phyloP scores from a whole-genome alignment of 2,329 filamentous ascomycete genomes.

The Aspergillus uvarum region DNA sequence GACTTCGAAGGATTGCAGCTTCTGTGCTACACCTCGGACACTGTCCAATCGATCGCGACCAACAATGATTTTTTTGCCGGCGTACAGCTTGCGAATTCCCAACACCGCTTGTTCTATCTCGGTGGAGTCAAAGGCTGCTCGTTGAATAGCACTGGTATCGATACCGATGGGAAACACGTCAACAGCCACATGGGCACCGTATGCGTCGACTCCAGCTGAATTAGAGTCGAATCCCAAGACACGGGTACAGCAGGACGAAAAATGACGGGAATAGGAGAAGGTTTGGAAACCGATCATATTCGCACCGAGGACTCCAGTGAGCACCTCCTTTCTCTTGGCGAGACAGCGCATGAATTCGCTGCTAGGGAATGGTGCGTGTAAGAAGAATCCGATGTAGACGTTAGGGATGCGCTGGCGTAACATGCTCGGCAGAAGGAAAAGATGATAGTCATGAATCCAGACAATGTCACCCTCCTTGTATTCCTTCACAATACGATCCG shows the following conservation, averaged over 20 bases:
- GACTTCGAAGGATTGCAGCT: constrained; percentile 88
- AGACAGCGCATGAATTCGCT: constrained; percentile 92
- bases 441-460: constrained; percentile 90
- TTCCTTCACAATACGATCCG: constrained; percentile 79
- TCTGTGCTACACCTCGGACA: constrained; percentile 90
- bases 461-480: constrained; percentile 94
- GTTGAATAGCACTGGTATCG: constrained; percentile 76
- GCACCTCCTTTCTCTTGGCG: constrained; percentile 80
- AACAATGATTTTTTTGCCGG: constrained; percentile 92
- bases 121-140: constrained; percentile 68
- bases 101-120: constrained; percentile 70
- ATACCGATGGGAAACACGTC: constrained; percentile 95
- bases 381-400: constrained; percentile 91
- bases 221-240: constrained; percentile 89
- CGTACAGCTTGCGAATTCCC: constrained; percentile 73
- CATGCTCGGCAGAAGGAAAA: constrained; percentile 85
- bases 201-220: constrained; percentile 79
- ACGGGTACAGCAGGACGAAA: constrained; percentile 88
- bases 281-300: constrained; percentile 96
- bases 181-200: constrained; percentile 83
- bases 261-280: constrained; percentile 91
- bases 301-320: constrained; percentile 84
- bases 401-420: constrained; percentile 81
- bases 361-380: constrained; percentile 92
- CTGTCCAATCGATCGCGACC: constrained; percentile 92